Conservation (phyloP, 257 asterid species). For the Craterostigma plantagineum region DNA sequence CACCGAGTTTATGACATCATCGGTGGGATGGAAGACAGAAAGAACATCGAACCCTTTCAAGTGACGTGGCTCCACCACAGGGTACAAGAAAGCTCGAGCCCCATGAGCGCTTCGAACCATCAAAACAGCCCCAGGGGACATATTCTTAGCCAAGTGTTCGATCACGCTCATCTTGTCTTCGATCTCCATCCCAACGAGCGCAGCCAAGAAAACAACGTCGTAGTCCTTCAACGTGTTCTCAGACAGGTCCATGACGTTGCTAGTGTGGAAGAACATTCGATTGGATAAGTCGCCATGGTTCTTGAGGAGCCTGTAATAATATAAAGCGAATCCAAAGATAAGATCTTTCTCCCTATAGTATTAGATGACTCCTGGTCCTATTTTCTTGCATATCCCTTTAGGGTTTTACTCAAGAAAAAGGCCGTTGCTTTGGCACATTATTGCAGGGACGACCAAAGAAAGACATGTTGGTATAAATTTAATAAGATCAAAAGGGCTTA, state of each 20-base stretch:
- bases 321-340: no score
- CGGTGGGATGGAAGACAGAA: constrained; percentile 65
- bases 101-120: constrained; percentile 90
- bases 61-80: constrained; percentile 58
- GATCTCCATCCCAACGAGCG: constrained; percentile 73
- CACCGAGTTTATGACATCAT: constrained; percentile 84
- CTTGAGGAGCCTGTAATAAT: constrained; percentile 17
- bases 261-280: constrained; percentile 43
- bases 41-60: constrained; percentile 62
- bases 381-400: no score
- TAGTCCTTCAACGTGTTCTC: constrained; percentile 21
- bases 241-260: constrained; percentile 41
- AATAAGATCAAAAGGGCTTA: no score
- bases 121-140: constrained; percentile 65
- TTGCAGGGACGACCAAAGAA: no score
- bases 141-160: constrained; percentile 32
- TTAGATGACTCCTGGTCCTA: no score
- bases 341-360: no score
- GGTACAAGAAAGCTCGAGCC: constrained; percentile 66
- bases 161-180: constrained; percentile 38
- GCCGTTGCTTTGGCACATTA: no score
- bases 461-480: no score
- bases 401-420: no score
- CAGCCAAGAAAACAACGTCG: constrained; percentile 80
- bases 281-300: constrained; percentile 33